Conservation (phyloP, 2,329 filamentous ascomycete genomes). For the Simplicillium aogashimaense region DNA sequence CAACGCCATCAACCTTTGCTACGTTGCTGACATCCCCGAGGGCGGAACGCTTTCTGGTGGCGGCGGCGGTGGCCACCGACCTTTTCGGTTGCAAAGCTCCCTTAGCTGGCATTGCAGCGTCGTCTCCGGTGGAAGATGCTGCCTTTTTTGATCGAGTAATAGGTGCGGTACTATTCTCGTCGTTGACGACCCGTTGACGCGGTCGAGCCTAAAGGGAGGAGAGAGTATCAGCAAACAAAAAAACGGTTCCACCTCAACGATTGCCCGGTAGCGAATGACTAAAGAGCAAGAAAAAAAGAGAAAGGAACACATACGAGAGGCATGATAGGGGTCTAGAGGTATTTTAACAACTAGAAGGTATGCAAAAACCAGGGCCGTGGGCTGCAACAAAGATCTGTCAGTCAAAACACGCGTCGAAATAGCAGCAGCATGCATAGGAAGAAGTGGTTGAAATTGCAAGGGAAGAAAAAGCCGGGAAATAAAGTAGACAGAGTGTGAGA, state of each 20-base stretch:
- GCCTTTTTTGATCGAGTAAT: constrained; percentile 89
- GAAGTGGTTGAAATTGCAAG: constrained; percentile 1
- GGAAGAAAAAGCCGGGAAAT: constrained; percentile 4
- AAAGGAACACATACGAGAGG: too few species aligned
- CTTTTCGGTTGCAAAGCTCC: constrained; percentile 65
- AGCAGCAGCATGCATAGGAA: not conserved
- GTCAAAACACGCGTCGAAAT: not conserved
- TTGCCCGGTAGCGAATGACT: too few species aligned
- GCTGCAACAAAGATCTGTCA: not conserved
- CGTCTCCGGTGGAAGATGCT: constrained; percentile 53
- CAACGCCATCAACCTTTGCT: constrained; percentile 61
- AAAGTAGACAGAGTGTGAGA: constrained; percentile 16
- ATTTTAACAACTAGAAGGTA: too few species aligned
- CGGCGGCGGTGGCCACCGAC: constrained; percentile 32
- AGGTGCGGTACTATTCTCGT: constrained; percentile 81
- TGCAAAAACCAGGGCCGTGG: too few species aligned
- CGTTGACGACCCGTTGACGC: constrained; percentile 72
- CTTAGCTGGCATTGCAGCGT: constrained; percentile 44
- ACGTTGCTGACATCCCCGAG: constrained; percentile 95
- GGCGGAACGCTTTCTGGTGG: constrained; percentile 64
- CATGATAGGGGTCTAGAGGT: too few species aligned
- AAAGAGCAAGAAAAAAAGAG: too few species aligned
- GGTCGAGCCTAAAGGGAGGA: constrained; percentile 48
- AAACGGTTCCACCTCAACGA: too few species aligned
- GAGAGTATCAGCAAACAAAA: not conserved